Base-by-base conservation (phyloP, 2,329 filamentous ascomycete genomes). In the Fusarium papillatum region DNA sequence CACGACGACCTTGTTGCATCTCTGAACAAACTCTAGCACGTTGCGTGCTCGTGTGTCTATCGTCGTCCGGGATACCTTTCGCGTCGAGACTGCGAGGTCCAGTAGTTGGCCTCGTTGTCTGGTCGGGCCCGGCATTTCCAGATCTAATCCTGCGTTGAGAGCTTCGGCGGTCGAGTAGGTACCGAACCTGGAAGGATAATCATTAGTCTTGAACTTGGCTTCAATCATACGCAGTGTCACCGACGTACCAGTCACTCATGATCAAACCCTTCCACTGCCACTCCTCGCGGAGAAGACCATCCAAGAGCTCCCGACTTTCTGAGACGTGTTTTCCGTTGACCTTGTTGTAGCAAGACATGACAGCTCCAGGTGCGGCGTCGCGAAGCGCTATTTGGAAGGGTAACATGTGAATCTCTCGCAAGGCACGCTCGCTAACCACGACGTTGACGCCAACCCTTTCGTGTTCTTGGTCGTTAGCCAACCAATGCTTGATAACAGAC, bases 281-380 rank as follows among this genome's bases (percentile, higher is more conserved):
- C 69, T 86, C 84, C 7, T 80, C 80, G 57, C 85, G 81, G 38
- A 86, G 77, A 24, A 86, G 81, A 64, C 83, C 82, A 59, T 82
- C 83, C 17, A 82, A 81, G 0, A 70, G 17, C 6, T 61, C 24
- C 2, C 14, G 38, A 17, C 24, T 70, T 34, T 70, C 64, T 4
- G 68, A 70, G 11, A 66, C 64, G 70, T 87, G 85, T 26, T 78
- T 74, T 16, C 85, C 85, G 68, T 87, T 87, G 34, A 87, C 81
- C 43, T 82, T 84, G 60, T 85, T 86, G 69, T 87, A 87, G 14
- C 83, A 81, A 5, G 85, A 84, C 86, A 87, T 87, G 66, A 86
- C 78, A n/a, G 81, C 82, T 31, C 82, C 81, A 2, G 85, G 85
- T 38, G 81, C 79, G 3, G 80, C 81, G 36, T 85, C 77, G 60